phyloP scores from a whole-genome alignment of 306 rosid species.

The Inga laurina region DNA sequence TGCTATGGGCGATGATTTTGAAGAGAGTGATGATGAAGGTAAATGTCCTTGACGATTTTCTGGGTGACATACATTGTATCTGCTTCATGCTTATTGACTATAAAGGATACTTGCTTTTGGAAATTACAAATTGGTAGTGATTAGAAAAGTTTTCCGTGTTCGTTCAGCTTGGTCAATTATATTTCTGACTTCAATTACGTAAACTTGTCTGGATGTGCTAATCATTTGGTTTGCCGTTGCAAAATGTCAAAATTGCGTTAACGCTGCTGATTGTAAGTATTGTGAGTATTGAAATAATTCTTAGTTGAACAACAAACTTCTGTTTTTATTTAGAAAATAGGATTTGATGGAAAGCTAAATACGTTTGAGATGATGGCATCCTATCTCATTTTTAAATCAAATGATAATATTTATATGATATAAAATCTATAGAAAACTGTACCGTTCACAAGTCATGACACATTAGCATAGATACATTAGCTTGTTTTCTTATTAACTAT shows the following conservation, averaged over 20 bases:
- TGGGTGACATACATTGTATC: background rate
- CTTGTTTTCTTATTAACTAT: no score
- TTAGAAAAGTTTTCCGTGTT: background rate
- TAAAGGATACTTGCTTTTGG: background rate
- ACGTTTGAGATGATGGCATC: background rate
- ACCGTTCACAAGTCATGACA: background rate
- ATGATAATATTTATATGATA: background rate
- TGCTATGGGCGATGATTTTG: constrained; percentile 63
- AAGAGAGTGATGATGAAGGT: constrained; percentile 82
- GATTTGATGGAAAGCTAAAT: background rate
- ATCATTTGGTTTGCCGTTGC: background rate
- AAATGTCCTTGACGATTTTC: constrained; percentile 13
- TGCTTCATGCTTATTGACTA: background rate
- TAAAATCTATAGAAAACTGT: background rate
- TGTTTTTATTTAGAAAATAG: background rate
- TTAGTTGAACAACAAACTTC: background rate
- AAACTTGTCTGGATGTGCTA: background rate
- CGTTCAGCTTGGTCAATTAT: background rate
- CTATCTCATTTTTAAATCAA: background rate
- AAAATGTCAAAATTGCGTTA: no score
- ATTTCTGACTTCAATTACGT: background rate
- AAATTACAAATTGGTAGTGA: background rate
- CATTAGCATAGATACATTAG: no score
- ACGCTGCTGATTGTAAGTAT: no score
- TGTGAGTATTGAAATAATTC: background rate